Evolutionary conservation across 495 filamentous ascomycete species (phyloP), one percentile per base, ranked within the genome.

Genomic region (Podospora didyma): DNA sequence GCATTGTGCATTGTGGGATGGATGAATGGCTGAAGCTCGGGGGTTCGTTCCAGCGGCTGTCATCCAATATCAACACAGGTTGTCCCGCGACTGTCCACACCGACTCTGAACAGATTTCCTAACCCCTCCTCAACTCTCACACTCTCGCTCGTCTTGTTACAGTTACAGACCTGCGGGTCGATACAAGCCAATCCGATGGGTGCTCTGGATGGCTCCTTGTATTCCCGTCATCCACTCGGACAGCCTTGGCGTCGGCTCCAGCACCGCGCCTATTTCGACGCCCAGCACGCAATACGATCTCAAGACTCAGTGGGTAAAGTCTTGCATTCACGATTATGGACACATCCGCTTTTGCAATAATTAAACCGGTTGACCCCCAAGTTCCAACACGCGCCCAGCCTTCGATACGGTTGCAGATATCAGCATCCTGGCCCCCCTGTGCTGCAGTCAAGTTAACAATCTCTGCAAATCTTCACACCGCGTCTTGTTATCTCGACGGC

Each of bases 401-500:
- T 49, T 20, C 10, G 22, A 51, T 10, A 50, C 10, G 23, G n/a
- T n/a, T n/a, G 28, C 23, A 49, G 39, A 58, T 48, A 48, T 51
- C 39, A 46, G 34, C 31, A 47, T 19, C 50, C 37, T 42, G 34
- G 23, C 26, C 42, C 34, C 17, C 35, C 16, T 20, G 12, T 42
- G 34, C 46, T n/a, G 24, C 24, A 57, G 26, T 31, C 26, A 31
- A 31, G 26, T 31, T 9, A 57, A 24, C 44, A 57, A 51, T 51
- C 48, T 57, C 49, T 41, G 54, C 47, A 19, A 14, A 17, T 46
- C 20, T 37, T 48, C 56, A 54, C 57, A 59, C 57, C 57, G 57
- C 57, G 46, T 54, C 57, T 59, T 42, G 57, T 59, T 59, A 59
- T 59, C 57, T 49, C 20, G 23, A 24, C 11, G 7, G 10, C 45